A percentile compares a stretch with the other conserved stretches of the same genome.
phyloP scores from a whole-genome alignment of 2,329 filamentous ascomycete species.

The Ophiosphaerella korrae region DNA sequence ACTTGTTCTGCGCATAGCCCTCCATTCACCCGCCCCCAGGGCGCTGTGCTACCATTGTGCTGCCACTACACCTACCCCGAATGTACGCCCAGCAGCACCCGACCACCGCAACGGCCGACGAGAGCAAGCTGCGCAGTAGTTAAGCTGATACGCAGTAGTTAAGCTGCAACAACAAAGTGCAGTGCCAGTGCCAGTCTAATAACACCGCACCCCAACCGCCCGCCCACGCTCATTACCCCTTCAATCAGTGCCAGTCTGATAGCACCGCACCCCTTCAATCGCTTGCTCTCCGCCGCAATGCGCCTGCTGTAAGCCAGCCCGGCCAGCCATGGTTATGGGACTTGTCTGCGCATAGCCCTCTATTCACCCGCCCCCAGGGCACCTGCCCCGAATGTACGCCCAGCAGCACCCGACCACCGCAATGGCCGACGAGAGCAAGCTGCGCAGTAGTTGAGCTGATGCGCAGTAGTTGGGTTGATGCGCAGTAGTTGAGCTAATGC shows the following conservation, averaged over 20 bases:
- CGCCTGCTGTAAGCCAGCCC: conserved; percentile 10
- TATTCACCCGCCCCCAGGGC: conserved; percentile 33
- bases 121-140: too few relatives aligned
- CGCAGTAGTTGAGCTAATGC: too few relatives aligned
- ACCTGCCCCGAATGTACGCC: conserved; percentile 13
- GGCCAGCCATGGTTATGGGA: conserved; percentile 35
- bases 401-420: conserved; percentile 15
- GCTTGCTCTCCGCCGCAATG: conserved; percentile 32
- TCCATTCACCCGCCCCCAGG: conserved; percentile 34
- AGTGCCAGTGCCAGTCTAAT: background rate
- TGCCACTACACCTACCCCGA: conserved; percentile 4
- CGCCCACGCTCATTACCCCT: too few relatives aligned
- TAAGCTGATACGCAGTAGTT: too few relatives aligned
- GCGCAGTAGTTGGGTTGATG: too few relatives aligned
- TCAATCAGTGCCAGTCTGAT: conserved; percentile 1
- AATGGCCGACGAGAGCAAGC: conserved; percentile 34
- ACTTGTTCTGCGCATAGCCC: conserved; percentile 36
- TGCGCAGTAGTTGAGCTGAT: too few relatives aligned
- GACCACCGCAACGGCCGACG: conserved; percentile 29
- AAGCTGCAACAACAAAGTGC: conserved; percentile 11
- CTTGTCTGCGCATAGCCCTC: conserved; percentile 35
- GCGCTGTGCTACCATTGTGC: too few relatives aligned
- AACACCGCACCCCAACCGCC: too few relatives aligned
- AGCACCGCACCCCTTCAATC: conserved; percentile 25
- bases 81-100: conserved; percentile 15